Percentiles rank a stretch among this genome's conserved stretches.
Evolutionary conservation across 208 protist species (phyloP).

Genomic region (Acanthamoeba castellanii): DNA sequence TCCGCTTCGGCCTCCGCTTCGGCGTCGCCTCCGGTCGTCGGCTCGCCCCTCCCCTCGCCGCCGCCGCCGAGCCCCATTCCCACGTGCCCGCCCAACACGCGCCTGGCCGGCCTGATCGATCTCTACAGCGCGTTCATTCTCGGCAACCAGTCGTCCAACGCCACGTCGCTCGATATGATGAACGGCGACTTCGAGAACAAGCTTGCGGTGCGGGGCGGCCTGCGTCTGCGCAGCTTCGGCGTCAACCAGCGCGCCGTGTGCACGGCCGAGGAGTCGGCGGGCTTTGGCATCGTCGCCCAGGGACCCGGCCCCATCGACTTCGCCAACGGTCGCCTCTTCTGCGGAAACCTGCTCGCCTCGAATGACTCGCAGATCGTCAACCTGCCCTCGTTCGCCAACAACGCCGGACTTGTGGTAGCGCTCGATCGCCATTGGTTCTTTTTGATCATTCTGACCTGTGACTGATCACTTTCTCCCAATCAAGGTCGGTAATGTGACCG

Average conservation of each 20-base stretch:
- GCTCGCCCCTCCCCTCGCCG: background rate
- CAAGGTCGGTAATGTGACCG: conserved; percentile 10
- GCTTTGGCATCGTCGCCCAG: background rate
- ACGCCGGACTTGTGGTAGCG: background rate
- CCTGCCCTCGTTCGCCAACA: conserved; percentile 56
- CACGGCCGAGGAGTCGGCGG: background rate
- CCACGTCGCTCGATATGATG: background rate
- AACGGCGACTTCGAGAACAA: conserved; percentile 8
- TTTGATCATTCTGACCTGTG: too few relatives aligned
- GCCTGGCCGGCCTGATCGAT: background rate
- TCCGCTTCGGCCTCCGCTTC: conserved; percentile 12
- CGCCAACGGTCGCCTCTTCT: conserved; percentile 5
- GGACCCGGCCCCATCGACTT: background rate
- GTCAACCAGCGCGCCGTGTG: conserved; percentile 25
- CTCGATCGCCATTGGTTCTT: background rate
- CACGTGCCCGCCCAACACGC: conserved; percentile 34
- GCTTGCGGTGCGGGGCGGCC: background rate
- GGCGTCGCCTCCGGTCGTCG: background rate
- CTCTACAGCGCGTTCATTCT: conserved; percentile 21
- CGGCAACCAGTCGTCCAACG: conserved; percentile 13
- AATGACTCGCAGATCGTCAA: background rate
- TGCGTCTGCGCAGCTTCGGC: conserved; percentile 24
- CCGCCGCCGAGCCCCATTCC: background rate
- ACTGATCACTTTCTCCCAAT: background rate
- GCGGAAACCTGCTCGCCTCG: conserved; percentile 24